These are phyloP conservation scores for Leptomonas seymouri DNA, from an alignment of 208 protist genomes.

Conservation along the genomic window DNA sequence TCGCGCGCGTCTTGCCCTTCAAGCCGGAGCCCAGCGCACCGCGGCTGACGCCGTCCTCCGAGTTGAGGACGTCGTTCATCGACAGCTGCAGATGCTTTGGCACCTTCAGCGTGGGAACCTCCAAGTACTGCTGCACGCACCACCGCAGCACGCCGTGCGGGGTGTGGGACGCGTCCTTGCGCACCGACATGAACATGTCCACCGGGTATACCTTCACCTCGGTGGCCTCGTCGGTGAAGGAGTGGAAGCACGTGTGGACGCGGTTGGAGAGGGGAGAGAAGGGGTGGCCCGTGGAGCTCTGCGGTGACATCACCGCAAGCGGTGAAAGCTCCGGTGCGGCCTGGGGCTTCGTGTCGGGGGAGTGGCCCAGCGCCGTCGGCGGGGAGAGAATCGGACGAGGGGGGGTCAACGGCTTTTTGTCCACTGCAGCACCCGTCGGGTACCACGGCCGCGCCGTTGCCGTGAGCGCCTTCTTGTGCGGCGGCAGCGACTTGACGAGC, in stretches of 20 bases:
- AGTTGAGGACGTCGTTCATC: constrained; percentile 50
- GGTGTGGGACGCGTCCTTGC: constrained; percentile 83
- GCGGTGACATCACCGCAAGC: constrained; percentile 23
- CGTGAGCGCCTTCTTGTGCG: constrained; percentile 51
- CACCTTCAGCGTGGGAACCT: constrained; percentile 79
- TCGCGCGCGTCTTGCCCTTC: constrained; percentile 49
- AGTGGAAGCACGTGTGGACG: constrained; percentile 59
- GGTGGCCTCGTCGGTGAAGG: constrained; percentile 63
- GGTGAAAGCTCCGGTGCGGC: constrained; percentile 13
- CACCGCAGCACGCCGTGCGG: constrained; percentile 83
- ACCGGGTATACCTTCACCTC: constrained; percentile 59
- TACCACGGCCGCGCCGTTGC: constrained; percentile 62
- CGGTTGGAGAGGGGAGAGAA: constrained; percentile 67
- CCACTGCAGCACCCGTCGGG: constrained; percentile 25
- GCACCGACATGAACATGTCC: constrained; percentile 82
- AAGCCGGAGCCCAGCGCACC: constrained; percentile 64
- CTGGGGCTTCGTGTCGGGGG: constrained; percentile 43
- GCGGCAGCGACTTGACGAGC: constrained; percentile 40
- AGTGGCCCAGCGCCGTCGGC: constrained; percentile 65
- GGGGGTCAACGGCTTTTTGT: constrained; percentile 25
- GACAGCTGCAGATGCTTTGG: constrained; percentile 81
- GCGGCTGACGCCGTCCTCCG: constrained; percentile 57
- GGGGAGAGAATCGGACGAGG: constrained; percentile 42
- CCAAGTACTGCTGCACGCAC: constrained; percentile 73
- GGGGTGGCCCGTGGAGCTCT: constrained; percentile 35